A percentile compares a stretch with the other conserved stretches of the same genome.
Conservation (phyloP, 1,284 basidiomycete genomes). For the Ceratobasidium sp. region DNA sequence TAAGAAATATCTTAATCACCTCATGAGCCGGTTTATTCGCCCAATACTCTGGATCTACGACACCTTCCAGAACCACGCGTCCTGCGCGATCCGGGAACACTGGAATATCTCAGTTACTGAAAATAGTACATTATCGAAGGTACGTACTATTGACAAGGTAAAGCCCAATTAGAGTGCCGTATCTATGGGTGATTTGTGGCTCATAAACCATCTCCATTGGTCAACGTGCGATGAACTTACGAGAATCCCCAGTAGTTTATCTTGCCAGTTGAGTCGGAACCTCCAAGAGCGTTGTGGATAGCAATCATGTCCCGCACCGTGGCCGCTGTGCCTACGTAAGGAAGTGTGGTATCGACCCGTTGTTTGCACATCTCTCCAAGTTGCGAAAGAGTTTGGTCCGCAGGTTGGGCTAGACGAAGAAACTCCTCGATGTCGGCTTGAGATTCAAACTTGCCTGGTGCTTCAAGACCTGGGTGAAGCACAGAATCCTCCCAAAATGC, state of each 20-base stretch:
- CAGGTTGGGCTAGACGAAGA: background rate
- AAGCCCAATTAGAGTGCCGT: slow-evolving; percentile 28
- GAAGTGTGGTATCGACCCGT: background rate
- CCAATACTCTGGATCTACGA: slow-evolving; percentile 19
- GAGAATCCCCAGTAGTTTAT: slow-evolving; percentile 9
- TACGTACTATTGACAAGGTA: slow-evolving; percentile 28
- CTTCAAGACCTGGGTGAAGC: background rate
- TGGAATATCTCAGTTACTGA: too few species aligned
- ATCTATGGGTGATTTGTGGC: background rate
- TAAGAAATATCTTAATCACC: too few species aligned
- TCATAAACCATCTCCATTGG: background rate
- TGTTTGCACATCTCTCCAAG: background rate
- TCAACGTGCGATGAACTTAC: background rate
- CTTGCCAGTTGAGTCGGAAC: background rate
- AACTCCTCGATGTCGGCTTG: slow-evolving; percentile 3
- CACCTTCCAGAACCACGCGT: slow-evolving; percentile 10
- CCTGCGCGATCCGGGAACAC: slow-evolving; percentile 22
- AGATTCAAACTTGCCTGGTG: background rate
- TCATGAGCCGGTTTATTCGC: slow-evolving; percentile 1
- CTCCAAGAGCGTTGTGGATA: background rate
- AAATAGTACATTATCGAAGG: too few species aligned
- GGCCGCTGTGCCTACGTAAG: slow-evolving; percentile 2
- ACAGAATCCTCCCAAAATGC: background rate
- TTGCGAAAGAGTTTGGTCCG: background rate
- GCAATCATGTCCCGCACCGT: slow-evolving; percentile 32